Conservation (phyloP, 495 filamentous ascomycete species). For the Hyphodiscus hymeniophilus region DNA sequence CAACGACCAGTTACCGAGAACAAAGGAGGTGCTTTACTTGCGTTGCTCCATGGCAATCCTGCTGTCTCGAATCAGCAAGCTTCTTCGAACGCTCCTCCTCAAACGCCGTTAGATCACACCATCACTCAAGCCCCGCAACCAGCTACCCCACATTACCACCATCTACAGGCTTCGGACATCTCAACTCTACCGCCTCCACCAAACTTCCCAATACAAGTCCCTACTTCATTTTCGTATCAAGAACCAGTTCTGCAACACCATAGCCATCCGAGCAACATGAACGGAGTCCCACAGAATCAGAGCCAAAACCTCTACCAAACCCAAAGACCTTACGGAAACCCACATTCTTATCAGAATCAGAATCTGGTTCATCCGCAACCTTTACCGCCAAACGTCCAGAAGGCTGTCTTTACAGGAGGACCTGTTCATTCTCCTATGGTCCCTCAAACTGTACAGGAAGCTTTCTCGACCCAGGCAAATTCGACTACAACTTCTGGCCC, state of each 20-base stretch:
- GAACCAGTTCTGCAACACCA: conserved; percentile 7
- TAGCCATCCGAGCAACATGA: background rate
- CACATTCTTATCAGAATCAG: conserved; percentile 29
- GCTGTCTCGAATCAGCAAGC: conserved; percentile 12
- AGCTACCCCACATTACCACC: conserved; percentile 23
- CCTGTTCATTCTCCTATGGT: conserved; percentile 17
- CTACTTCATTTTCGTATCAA: conserved; percentile 13
- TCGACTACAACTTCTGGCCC: conserved; percentile 1
- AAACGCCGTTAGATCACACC: conserved; percentile 23
- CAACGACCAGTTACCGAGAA: conserved; percentile 16
- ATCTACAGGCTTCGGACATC: conserved; percentile 16
- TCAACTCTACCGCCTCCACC: conserved; percentile 23
- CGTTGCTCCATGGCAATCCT: conserved; percentile 40
- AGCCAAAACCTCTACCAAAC: conserved; percentile 20
- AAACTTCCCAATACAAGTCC: conserved; percentile 14
- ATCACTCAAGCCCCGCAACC: conserved; percentile 28
- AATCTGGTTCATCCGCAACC: conserved; percentile 44
- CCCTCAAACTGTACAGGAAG: conserved; percentile 37
- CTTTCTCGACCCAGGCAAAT: conserved; percentile 17
- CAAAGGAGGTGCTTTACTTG: conserved; percentile 43
- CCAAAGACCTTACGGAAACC: conserved; percentile 23
- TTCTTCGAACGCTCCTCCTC: conserved; percentile 11
- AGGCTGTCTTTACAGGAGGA: conserved; percentile 23
- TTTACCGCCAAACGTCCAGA: conserved; percentile 27
- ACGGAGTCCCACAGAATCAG: conserved; percentile 12